A percentile compares a stretch with the other conserved stretches of the same genome.
Conservation (phyloP, 305 asterid genomes). For the Fraxinus floribunda region DNA sequence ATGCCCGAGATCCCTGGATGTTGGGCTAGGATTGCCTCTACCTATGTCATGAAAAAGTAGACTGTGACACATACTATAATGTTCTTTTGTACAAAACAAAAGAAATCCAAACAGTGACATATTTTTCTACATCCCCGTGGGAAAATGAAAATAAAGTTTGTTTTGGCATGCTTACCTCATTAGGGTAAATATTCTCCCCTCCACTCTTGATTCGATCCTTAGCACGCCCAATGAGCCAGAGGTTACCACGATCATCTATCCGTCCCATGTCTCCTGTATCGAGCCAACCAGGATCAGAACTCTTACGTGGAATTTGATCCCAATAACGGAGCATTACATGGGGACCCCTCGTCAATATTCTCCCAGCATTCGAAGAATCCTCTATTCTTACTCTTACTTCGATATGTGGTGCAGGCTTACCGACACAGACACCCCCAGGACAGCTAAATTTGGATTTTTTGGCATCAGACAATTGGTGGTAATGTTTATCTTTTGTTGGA, state of each 20-base stretch:
- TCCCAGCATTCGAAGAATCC: slow-evolving; percentile 46
- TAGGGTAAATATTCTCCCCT: slow-evolving; percentile 87
- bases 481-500: slow-evolving; percentile 37
- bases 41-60: slow-evolving; percentile 38
- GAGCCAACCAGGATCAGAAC: slow-evolving; percentile 51
- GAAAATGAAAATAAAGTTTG: background rate
- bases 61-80: background rate
- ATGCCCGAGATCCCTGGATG: slow-evolving; percentile 66
- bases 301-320: slow-evolving; percentile 50
- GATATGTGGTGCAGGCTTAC: slow-evolving; percentile 86
- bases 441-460: slow-evolving; percentile 27
- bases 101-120: background rate
- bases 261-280: slow-evolving; percentile 89
- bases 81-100: background rate
- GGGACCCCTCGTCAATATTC: slow-evolving; percentile 82
- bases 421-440: slow-evolving; percentile 68
- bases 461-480: slow-evolving; percentile 17
- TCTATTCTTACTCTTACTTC: slow-evolving; percentile 53
- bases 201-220: slow-evolving; percentile 86
- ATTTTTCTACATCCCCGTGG: background rate
- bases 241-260: slow-evolving; percentile 62
- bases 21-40: slow-evolving; percentile 61
- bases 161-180: slow-evolving; percentile 51
- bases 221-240: slow-evolving; percentile 84
- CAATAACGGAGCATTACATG: slow-evolving; percentile 86